Base-by-base conservation (phyloP, 192 early-diverging fungal genomes). In the Fimicolochytrium jonesii region DNA sequence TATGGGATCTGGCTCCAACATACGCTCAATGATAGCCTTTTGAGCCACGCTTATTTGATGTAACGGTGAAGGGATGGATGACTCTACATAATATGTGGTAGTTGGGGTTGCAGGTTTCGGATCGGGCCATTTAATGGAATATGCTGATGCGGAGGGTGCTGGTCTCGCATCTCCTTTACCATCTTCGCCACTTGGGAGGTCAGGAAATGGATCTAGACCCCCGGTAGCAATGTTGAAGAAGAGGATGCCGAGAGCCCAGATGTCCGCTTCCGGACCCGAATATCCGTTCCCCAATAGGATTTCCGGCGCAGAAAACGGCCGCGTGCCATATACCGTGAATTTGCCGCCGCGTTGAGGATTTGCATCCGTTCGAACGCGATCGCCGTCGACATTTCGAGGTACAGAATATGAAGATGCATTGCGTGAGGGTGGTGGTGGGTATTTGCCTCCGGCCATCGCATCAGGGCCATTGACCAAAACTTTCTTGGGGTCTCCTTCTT, bases 1-100 rank as follows among this genome's bases (percentile, higher is more conserved):
- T 10, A 49, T 39, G 18, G 92, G 91, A 61, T 92, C 86, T 17
- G 87, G 88, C 20, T 90, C 89, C 7, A 95, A 69, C 87, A 95
- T 95, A 47, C 89, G 85, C 32, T 74, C 69, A 7, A 95, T 64
- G 50, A 95, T 59, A 53, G 90, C 84, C 39, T 82, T 77, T 25
- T 55, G 53, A 18, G 45, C 10, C 23, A 0, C 48, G 48, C 0
- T 89, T 88, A 30, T 84, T 79, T 6, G 26, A 6, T 7, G 23
- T 15, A 50, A 61, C 11, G 20, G 31, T 0, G 11, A 58, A 2
- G 1, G 45, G n/a, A 20, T 9, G 11, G 5, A 28, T 13, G 35
- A 56, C 13, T 10, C 4, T 26, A 18, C 22, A 50, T 7, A 9
- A 33, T 17, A 58, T 61, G 39, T 2, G 2, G 11, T 31, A 50